These are phyloP conservation scores for Aureobasidium pullulans DNA, from an alignment of 2,329 filamentous ascomycete species.

Conservation along the genomic window DNA sequence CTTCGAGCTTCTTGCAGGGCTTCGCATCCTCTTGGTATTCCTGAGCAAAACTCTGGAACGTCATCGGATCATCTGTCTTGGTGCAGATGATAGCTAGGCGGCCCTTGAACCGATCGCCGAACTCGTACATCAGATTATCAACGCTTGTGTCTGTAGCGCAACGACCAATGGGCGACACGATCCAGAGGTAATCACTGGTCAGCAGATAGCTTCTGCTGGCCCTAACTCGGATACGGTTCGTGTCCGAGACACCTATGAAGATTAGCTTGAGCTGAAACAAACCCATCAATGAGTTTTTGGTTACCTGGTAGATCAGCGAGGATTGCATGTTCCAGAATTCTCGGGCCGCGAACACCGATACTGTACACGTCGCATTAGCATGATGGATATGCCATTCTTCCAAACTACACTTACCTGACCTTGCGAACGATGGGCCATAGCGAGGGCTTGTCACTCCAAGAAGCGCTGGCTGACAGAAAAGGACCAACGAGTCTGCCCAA, in stretches of 20 bases:
- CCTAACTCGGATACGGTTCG: slow-evolving; percentile 18
- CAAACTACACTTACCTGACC: background rate
- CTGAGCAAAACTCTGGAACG: slow-evolving; percentile 6
- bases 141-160: slow-evolving; percentile 17
- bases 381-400: background rate
- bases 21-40: slow-evolving; percentile 4
- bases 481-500: background rate
- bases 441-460: background rate
- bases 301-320: slow-evolving; percentile 22
- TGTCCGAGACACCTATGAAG: slow-evolving; percentile 19
- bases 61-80: slow-evolving; percentile 16
- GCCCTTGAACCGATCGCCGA: slow-evolving; percentile 18
- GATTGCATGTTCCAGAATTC: slow-evolving; percentile 18
- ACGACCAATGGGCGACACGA: slow-evolving; percentile 18
- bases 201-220: slow-evolving; percentile 17
- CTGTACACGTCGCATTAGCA: background rate
- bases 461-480: background rate
- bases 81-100: slow-evolving; percentile 20
- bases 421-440: background rate
- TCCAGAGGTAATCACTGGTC: slow-evolving; percentile 21
- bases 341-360: background rate
- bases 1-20: background rate
- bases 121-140: slow-evolving; percentile 16
- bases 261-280: background rate
- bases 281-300: background rate